Base-by-base conservation (phyloP, 306 rosid species). In the Ceratonia siliqua region DNA sequence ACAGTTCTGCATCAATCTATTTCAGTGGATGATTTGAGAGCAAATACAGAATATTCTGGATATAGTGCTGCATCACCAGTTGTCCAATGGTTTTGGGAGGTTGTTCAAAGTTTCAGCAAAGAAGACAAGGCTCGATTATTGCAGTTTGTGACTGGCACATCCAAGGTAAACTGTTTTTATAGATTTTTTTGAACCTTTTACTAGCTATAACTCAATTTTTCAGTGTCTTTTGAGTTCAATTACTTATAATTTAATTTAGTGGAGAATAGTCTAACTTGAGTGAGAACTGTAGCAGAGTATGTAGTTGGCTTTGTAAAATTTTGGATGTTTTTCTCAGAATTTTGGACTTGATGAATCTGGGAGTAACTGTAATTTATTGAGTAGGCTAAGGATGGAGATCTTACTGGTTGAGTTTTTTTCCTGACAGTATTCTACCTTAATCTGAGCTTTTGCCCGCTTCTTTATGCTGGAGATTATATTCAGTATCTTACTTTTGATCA, bases 61-160 rank as follows among this genome's bases (percentile, higher is more conserved):
- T 94, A 94, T 50, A 91, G 92, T 73, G 83, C 79, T 56, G 98
- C 89, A 66, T 90, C 97, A 17, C 95, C 90, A 0, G 88, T 94
- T 69, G 87, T 91, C 70, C 97, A 91, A 72, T 94, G 97, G 98
- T 94, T 91, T 76, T 94, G 97, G 98, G 98, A 94, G 82, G 96
- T 86, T 50, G 97, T 78, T 54, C 97, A 94, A 78, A 87, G 87
- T 59, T 89, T 91, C 78, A 94, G 96, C 83, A 91, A 91, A 82
- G 98, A 94, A 88, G 98, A 94, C 73, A 94, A 94, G 86, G 98
- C 98, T 59, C 92, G 98, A 54, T 89, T 94, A 22, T 89, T 94
- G 87, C 98, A 94, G 90, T 94, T 94, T 83, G 96, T 94, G 75
- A 94, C 98, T 4, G 98, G 98, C 76, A 91, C 98, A 81, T 94